phyloP scores from a whole-genome alignment of 208 protist species.

The Ichthyophonus hoferi region DNA sequence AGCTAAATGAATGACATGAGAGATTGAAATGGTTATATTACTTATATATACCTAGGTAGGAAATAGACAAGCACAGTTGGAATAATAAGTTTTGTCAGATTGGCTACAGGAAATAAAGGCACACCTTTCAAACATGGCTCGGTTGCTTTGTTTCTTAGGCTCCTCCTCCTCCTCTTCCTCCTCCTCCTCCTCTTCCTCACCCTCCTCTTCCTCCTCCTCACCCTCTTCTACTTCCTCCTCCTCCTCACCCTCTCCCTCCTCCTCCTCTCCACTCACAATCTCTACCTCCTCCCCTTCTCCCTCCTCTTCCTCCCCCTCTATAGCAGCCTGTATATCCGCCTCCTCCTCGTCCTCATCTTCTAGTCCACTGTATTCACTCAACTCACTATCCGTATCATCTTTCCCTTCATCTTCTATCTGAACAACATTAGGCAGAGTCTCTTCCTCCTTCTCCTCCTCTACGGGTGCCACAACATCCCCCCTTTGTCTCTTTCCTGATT shows the following conservation, averaged over 20 bases:
- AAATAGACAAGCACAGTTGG: too few relatives aligned
- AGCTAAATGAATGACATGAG: too few relatives aligned
- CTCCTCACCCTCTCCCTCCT: background rate
- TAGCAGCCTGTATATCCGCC: background rate
- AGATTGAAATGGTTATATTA: too few relatives aligned
- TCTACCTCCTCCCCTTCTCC: slow-evolving; percentile 2
- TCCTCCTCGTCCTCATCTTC: slow-evolving; percentile 28
- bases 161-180: background rate
- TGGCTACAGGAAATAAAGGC: too few relatives aligned
- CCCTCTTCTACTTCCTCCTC: background rate
- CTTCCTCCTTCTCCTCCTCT: too few relatives aligned
- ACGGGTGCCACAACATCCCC: too few relatives aligned
- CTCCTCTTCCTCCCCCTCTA: background rate
- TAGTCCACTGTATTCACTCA: slow-evolving; percentile 19
- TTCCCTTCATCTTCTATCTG: too few relatives aligned
- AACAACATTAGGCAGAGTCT: too few relatives aligned
- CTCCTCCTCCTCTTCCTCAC: slow-evolving; percentile 2
- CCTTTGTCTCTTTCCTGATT: too few relatives aligned
- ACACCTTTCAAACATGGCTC: background rate
- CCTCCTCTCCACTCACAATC: slow-evolving; percentile 3
- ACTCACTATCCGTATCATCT: slow-evolving; percentile 7
- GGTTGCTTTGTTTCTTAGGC: background rate
- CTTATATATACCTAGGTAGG: too few relatives aligned
- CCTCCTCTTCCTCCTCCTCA: background rate
- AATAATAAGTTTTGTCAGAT: too few relatives aligned